Percentiles rank a stretch among this genome's conserved stretches.
These are phyloP conservation scores for Alternaria viburni DNA, from an alignment of 2,329 filamentous ascomycete species.

Conservation along the genomic window DNA sequence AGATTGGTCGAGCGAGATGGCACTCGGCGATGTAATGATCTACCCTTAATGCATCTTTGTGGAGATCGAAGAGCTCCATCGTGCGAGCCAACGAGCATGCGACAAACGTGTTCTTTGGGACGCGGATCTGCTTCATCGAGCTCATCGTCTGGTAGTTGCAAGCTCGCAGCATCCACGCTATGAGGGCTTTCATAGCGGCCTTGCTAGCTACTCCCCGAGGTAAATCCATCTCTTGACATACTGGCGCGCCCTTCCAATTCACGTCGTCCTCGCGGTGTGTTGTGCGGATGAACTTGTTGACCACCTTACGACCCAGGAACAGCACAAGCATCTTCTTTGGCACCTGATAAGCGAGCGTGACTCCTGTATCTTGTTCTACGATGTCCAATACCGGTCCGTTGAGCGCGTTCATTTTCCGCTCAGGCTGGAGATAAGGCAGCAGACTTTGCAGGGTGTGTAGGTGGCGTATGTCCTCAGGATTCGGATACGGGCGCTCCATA, in stretches of 20 bases:
- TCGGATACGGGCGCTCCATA: slow-evolving; percentile 10
- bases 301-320: slow-evolving; percentile 21
- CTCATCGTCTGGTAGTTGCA: slow-evolving; percentile 16
- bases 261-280: slow-evolving; percentile 15
- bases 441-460: slow-evolving; percentile 19
- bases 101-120: slow-evolving; percentile 25
- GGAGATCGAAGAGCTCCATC: slow-evolving; percentile 22
- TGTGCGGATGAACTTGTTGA: slow-evolving; percentile 23
- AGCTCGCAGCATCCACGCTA: slow-evolving; percentile 34
- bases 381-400: slow-evolving; percentile 17
- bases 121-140: slow-evolving; percentile 17
- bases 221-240: slow-evolving; percentile 17
- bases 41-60: slow-evolving; percentile 25
- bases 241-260: slow-evolving; percentile 6
- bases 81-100: slow-evolving; percentile 30
- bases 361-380: slow-evolving; percentile 13
- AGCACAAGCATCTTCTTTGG: slow-evolving; percentile 29
- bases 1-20: slow-evolving; percentile 22
- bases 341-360: slow-evolving; percentile 6
- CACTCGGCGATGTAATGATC: slow-evolving; percentile 19
- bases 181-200: slow-evolving; percentile 19
- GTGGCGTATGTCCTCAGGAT: slow-evolving; percentile 29
- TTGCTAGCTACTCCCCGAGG: slow-evolving; percentile 15
- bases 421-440: slow-evolving; percentile 21
- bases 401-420: slow-evolving; percentile 16